A percentile compares a stretch with the other conserved stretches of the same genome.
Conservation (phyloP, 345 rosid genomes). For the Noccaea caerulescens region DNA sequence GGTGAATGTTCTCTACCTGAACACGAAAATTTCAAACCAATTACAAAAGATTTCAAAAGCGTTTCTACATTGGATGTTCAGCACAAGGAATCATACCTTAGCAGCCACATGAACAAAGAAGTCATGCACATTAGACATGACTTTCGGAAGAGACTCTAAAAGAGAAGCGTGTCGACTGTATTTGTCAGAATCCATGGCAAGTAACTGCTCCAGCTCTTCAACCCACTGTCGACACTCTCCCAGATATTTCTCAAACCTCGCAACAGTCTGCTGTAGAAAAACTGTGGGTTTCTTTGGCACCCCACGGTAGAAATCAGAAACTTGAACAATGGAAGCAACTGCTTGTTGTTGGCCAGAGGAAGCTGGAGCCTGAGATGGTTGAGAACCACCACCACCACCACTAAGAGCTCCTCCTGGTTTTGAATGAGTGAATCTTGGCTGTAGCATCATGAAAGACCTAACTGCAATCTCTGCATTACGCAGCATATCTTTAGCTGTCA, state of each 20-base stretch:
- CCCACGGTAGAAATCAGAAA: slow-evolving; percentile 84
- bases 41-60: slow-evolving; percentile 7
- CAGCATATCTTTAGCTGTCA: slow-evolving; percentile 78
- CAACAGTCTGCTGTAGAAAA: slow-evolving; percentile 78
- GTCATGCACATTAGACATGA: slow-evolving; percentile 88
- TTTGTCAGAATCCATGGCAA: slow-evolving; percentile 71
- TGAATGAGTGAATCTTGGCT: slow-evolving; percentile 72
- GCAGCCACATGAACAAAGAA: slow-evolving; percentile 96
- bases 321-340: slow-evolving; percentile 57
- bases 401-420: slow-evolving; percentile 50
- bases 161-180: slow-evolving; percentile 58
- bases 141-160: slow-evolving; percentile 85
- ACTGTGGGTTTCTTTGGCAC: slow-evolving; percentile 89
- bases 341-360: slow-evolving; percentile 71
- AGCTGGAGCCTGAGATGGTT: slow-evolving; percentile 39
- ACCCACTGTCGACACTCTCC: slow-evolving; percentile 86
- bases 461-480: slow-evolving; percentile 85
- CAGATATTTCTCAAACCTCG: slow-evolving; percentile 86
- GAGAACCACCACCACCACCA: slow-evolving; percentile 46
- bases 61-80: background rate
- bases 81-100: slow-evolving; percentile 57
- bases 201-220: slow-evolving; percentile 91
- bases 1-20: slow-evolving; percentile 92
- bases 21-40: background rate
- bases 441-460: slow-evolving; percentile 81